Evolutionary conservation across 139 green algal species (phyloP).

Genomic region (Picocystis salinarum): DNA sequence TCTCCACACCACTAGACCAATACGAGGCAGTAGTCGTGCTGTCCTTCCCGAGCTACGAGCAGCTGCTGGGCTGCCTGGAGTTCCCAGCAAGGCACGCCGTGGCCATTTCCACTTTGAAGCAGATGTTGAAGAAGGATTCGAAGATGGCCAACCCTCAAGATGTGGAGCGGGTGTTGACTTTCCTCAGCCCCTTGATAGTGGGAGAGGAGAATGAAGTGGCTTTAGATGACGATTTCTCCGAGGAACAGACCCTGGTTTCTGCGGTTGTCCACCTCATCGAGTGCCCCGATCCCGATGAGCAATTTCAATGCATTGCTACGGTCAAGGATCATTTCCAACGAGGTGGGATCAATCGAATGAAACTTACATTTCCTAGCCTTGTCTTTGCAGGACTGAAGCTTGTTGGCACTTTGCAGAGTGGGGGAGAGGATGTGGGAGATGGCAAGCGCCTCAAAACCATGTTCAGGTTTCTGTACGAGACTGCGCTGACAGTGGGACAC

Average conservation of each 20-base stretch:
- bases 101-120: constrained; percentile 45
- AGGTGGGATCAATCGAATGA: constrained; percentile 46
- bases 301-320: constrained; percentile 46
- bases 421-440: not conserved
- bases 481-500: too few species aligned
- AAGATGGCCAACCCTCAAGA: constrained; percentile 13
- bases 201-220: constrained; percentile 22
- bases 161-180: constrained; percentile 24
- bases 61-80: constrained; percentile 56
- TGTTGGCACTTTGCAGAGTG: not conserved
- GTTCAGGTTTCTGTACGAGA: constrained; percentile 24
- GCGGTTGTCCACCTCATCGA: constrained; percentile 65
- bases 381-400: constrained; percentile 46
- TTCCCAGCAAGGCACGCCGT: constrained; percentile 48
- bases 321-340: constrained; percentile 25
- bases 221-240: constrained; percentile 16
- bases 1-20: constrained; percentile 51
- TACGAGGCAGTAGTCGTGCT: constrained; percentile 63
- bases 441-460: constrained; percentile 13
- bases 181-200: constrained; percentile 47
- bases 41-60: constrained; percentile 48
- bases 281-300: constrained; percentile 22
- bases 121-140: constrained; percentile 26
- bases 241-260: constrained; percentile 50
- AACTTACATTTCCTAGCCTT: constrained; percentile 57